Conservation (phyloP, 306 rosid genomes). For the Boehmeria nivea region DNA sequence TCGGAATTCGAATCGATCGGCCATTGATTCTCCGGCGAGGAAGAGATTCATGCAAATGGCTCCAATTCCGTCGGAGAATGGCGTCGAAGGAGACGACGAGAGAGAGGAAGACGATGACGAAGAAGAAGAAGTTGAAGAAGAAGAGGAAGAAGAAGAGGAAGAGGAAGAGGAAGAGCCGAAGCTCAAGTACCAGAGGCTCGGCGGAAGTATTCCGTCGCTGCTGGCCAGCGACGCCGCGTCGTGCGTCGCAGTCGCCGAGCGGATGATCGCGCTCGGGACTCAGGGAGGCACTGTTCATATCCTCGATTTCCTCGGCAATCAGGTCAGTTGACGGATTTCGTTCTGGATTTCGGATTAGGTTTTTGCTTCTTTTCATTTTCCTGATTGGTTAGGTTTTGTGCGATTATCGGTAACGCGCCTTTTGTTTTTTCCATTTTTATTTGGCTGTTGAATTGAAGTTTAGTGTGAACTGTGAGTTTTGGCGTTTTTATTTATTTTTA, state of each 20-base stretch:
- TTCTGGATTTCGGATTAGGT: not conserved
- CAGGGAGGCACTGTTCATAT: slow-evolving; percentile 79
- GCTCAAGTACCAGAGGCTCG: slow-evolving; percentile 97
- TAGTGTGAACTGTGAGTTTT: not conserved
- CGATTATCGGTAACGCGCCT: too few relatives aligned
- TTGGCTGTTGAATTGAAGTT: not conserved
- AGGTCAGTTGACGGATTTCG: slow-evolving; percentile 36
- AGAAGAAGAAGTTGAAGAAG: slow-evolving; percentile 43
- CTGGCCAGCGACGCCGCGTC: slow-evolving; percentile 83
- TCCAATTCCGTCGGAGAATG: slow-evolving; percentile 74
- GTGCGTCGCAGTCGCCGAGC: slow-evolving; percentile 81
- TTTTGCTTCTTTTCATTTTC: not conserved
- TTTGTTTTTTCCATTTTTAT: not conserved
- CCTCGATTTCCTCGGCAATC: slow-evolving; percentile 96
- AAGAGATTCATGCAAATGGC: slow-evolving; percentile 52
- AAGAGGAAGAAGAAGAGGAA: slow-evolving; percentile 28
- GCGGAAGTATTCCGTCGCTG: slow-evolving; percentile 83
- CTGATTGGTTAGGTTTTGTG: not conserved
- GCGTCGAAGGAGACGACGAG: slow-evolving; percentile 86
- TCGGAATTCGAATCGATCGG: not conserved
- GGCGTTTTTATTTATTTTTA: too few relatives aligned
- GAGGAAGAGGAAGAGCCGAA: slow-evolving; percentile 81
- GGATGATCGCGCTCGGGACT: slow-evolving; percentile 96
- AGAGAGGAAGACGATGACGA: slow-evolving; percentile 76
- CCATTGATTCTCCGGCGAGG: slow-evolving; percentile 15